These are phyloP conservation scores for Hortiboletus flavorubellus DNA, from an alignment of 768 basidiomycete genomes.

Conservation along the genomic window DNA sequence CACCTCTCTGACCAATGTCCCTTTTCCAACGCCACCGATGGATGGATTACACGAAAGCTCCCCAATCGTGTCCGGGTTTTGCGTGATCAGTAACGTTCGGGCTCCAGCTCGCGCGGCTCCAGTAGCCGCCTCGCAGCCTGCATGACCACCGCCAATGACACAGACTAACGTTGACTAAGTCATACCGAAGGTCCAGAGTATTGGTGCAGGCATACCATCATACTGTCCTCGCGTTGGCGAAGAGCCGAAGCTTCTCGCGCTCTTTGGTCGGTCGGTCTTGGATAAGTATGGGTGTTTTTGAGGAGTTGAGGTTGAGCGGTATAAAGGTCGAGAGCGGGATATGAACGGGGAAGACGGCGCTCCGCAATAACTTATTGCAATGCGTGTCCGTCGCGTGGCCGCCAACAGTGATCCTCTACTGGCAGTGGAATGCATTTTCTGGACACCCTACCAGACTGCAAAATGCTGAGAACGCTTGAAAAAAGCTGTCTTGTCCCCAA, in stretches of 20 bases:
- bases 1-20: constrained; percentile 85
- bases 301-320: neutral
- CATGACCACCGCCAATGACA: constrained; percentile 90
- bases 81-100: constrained; percentile 76
- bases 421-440: neutral
- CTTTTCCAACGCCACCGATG: constrained; percentile 90
- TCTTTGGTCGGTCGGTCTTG: neutral
- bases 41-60: constrained; percentile 90
- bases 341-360: neutral
- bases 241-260: constrained; percentile 1
- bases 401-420: constrained; percentile 1
- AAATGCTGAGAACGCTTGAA: neutral
- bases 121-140: constrained; percentile 89
- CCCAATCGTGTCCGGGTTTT: constrained; percentile 77
- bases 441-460: neutral
- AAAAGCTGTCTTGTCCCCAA: neutral
- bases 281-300: neutral
- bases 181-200: constrained; percentile 17
- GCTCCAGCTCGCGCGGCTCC: constrained; percentile 84
- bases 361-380: neutral
- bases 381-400: constrained; percentile 4
- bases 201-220: constrained; percentile 19
- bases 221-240: constrained; percentile 9
- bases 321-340: neutral
- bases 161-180: constrained; percentile 57